Conservation (phyloP, 116 monocot genomes). For the Phalaenopsis hybrid region DNA sequence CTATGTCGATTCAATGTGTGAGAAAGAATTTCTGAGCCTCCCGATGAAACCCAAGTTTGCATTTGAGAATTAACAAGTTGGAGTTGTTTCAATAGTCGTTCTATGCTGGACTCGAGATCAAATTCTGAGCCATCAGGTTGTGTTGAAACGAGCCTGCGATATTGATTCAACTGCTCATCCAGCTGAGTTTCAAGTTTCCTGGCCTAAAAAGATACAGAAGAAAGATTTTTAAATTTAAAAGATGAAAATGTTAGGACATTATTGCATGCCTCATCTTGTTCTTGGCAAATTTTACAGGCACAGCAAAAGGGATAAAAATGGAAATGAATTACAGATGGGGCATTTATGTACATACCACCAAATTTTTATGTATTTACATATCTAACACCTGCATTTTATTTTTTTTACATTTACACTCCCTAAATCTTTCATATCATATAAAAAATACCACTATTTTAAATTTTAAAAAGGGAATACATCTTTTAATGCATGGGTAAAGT, state of each 20-base stretch:
- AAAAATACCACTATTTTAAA: too few relatives aligned
- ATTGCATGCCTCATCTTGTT: not conserved
- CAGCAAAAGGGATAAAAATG: not conserved
- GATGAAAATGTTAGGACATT: not conserved
- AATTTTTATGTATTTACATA: too few relatives aligned
- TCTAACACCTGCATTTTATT: too few relatives aligned
- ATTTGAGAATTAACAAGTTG: constrained; percentile 91
- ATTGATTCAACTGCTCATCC: constrained; percentile 80
- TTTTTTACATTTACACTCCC: too few relatives aligned
- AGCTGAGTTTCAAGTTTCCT: constrained; percentile 79
- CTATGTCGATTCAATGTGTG: constrained; percentile 83
- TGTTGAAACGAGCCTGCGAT: constrained; percentile 59
- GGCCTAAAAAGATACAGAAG: constrained; percentile 37
- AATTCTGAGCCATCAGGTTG: constrained; percentile 57
- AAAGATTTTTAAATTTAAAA: not conserved
- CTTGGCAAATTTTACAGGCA: not conserved
- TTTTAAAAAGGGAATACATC: too few relatives aligned
- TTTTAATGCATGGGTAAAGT: too few relatives aligned
- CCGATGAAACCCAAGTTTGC: constrained; percentile 89
- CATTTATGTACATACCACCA: too few relatives aligned
- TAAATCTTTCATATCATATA: too few relatives aligned
- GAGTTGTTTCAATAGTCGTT: constrained; percentile 75
- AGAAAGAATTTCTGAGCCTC: constrained; percentile 84
- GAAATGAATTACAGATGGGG: not conserved
- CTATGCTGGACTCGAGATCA: constrained; percentile 78